Evolutionary conservation across 2,329 filamentous ascomycete species (phyloP).

Genomic region (Claviceps spartinae): DNA sequence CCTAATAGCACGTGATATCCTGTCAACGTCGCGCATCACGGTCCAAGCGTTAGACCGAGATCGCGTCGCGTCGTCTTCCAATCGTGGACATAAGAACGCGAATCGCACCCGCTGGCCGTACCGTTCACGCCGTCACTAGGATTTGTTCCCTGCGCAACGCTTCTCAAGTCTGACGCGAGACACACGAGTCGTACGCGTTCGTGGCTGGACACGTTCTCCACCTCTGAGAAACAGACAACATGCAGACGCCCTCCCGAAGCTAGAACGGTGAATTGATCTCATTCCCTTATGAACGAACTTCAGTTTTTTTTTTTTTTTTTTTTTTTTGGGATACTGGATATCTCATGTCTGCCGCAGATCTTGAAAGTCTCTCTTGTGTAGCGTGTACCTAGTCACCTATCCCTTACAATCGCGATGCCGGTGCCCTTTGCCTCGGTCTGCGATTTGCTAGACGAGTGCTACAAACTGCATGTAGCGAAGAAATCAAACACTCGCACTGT

Average conservation of each 20-base stretch:
- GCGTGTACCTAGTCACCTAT: no score
- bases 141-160: background rate
- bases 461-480: slow-evolving; percentile 26
- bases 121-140: background rate
- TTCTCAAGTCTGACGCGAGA: background rate
- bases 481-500: slow-evolving; percentile 28
- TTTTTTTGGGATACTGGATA: background rate
- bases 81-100: background rate
- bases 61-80: background rate
- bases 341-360: background rate
- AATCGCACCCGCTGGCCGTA: background rate
- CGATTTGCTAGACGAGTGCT: slow-evolving; percentile 56
- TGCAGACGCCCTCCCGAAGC: background rate
- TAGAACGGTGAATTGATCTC: background rate
- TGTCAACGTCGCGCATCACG: slow-evolving; percentile 15
- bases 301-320: background rate
- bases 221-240: background rate
- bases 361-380: background rate
- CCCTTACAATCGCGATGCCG: slow-evolving; percentile 32
- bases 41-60: background rate
- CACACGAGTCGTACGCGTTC: background rate
- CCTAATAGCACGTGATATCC: slow-evolving; percentile 18
- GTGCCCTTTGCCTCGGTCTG: slow-evolving; percentile 59
- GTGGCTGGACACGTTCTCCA: background rate
- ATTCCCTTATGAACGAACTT: no score